Evolutionary conservation across 192 early-diverging fungal genomes (phyloP), one percentile per base, ranked within the genome.

Genomic region (Podila epigama): DNA sequence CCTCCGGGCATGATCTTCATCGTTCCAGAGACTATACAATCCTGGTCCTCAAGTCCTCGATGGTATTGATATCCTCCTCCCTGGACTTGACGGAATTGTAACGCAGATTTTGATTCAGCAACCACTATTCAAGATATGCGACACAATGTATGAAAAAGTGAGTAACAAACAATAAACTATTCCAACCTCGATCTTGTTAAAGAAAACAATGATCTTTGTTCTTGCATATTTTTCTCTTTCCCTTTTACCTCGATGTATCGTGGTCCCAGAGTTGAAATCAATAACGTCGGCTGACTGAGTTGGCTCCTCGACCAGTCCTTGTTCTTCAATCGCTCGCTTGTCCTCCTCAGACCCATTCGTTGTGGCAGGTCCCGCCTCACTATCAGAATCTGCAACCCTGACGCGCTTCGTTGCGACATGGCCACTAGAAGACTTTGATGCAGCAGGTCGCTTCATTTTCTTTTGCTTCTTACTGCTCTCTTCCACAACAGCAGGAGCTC

Each of bases 21-120:
- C 18, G 48, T 66, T 2, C 70, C 70, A 28, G 70, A 61, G 34
- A 65, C 51, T 29, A 75, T 37, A 13, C 32, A 44, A 9, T 44
- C 34, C 0, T 33, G 5, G n/a, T 75, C 70, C 39, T 75, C 70
- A 16, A 75, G 28, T 28, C 70, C 70, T 8, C 70, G 70, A 37
- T 75, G 63, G 18, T 42, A 66, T 35, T 66, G 63, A 28, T 66
- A 75, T 27, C 60, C 33, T 6, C 70, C 51, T 35, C 63, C 58
- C 10, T 59, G 20, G 0, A 65, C 50, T 34, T 66, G 41, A n/a
- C 29, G 44, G 25, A 65, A 66, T 25, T 48, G 44, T 5, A 48
- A 27, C 4, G 18, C 35, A 5, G 18, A 28, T 0, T 64, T 16
- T 15, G 63, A 28, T 35, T 65, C 63, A 8, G 58, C 63, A 48